Evolutionary conservation across 2,329 filamentous ascomycete genomes (phyloP), one percentile per base, ranked within the genome.

Genomic region (Aspergillus sp.): DNA sequence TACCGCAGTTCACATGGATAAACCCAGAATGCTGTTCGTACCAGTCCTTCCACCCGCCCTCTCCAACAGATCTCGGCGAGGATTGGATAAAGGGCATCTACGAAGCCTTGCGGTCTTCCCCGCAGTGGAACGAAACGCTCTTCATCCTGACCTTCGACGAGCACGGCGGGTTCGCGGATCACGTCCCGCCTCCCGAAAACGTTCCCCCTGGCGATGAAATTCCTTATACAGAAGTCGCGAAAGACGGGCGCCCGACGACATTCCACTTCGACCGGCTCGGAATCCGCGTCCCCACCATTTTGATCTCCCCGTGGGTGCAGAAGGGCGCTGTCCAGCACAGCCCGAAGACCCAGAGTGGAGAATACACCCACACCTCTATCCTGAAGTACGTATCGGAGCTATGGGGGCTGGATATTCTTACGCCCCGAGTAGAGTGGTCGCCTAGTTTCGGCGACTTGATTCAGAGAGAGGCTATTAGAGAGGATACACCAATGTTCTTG

Each of bases 1-100:
- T 92, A n/a, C 89, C 89, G 1, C 88, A 90, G 73, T 89, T 85
- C 73, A 80, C 82, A 18, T 79, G 78, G 60, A 75, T 78, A 53
- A 78, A 78, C 26, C 76, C 77, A 0, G 78, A 79, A 52, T 71
- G 69, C 59, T 72, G 69, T 59, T 65, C 60, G 17, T 62, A 75
- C 47, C 58, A 70, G 48, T 75, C 72, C 3, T 76, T 77, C 71
- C 74, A 76, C 57, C 74, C 74, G 2, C 71, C 68, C n/a, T 71
- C 67, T 48, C 73, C 71, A 53, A 72, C 74, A 64, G 69, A 73
- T 15, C 66, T 71, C 4, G 74, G 74, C 22, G 73, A 75, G 53
- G 64, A 69, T 53, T 67, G 76, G 64, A 68, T 76, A 61, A 77
- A 77, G 62, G 71, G 76, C 55, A 48, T 76, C n/a, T 77, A 76